phyloP scores from a whole-genome alignment of 495 filamentous ascomycete genomes.

The Zalerion maritima region DNA sequence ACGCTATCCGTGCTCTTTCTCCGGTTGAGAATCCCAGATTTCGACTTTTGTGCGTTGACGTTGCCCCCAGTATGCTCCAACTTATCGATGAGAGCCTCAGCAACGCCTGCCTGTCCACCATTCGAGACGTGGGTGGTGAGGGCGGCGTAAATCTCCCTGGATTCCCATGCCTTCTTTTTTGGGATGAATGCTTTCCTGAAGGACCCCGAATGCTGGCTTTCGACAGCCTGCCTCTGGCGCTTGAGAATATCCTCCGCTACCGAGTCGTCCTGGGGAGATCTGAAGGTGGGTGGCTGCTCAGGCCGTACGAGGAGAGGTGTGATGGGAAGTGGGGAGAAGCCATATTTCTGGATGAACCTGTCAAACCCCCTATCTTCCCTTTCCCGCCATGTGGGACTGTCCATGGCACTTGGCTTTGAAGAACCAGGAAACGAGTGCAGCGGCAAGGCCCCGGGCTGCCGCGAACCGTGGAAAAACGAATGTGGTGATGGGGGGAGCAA shows the following conservation, averaged over 20 bases:
- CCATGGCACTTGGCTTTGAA: too few relatives aligned
- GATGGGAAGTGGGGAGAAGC: too few relatives aligned
- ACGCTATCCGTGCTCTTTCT: slow-evolving; percentile 28
- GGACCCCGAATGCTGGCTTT: slow-evolving; percentile 16
- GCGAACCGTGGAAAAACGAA: too few relatives aligned
- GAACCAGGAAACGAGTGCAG: too few relatives aligned
- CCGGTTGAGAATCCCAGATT: slow-evolving; percentile 24
- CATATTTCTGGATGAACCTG: too few relatives aligned
- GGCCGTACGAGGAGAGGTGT: too few relatives aligned
- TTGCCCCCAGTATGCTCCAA: slow-evolving; percentile 26
- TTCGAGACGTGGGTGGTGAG: slow-evolving; percentile 26
- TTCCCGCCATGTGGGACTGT: too few relatives aligned
- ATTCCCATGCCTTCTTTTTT: slow-evolving; percentile 30
- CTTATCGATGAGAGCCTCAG: slow-evolving; percentile 31
- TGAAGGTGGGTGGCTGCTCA: slow-evolving; percentile 13
- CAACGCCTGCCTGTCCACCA: slow-evolving; percentile 27
- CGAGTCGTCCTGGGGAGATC: slow-evolving; percentile 24
- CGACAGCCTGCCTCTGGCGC: slow-evolving; percentile 19
- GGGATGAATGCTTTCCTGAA: slow-evolving; percentile 30
- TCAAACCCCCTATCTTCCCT: too few relatives aligned
- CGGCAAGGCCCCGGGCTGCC: too few relatives aligned
- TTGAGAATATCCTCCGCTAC: slow-evolving; percentile 30
- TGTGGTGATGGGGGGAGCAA: too few relatives aligned
- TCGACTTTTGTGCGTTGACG: slow-evolving; percentile 23
- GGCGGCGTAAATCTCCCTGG: slow-evolving; percentile 29